Base-by-base conservation (phyloP, 805 yeast species). In the Candida coleopterorum region DNA sequence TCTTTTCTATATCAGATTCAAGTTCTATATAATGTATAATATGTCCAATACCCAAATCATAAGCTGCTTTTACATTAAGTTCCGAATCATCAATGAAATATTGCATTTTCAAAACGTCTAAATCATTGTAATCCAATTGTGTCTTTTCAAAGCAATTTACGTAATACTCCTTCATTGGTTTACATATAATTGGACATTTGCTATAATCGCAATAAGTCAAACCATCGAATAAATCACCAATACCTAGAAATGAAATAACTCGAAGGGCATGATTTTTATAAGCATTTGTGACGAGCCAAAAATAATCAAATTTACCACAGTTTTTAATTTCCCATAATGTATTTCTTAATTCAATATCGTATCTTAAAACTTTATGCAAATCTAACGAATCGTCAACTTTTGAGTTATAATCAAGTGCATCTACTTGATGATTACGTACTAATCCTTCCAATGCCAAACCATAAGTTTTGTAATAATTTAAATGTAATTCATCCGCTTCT, bases 281-380 rank as follows among this genome's bases (percentile, higher is more conserved):
- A 2, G 98, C 97, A 56, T 90, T 90, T 4, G 98, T 90, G 52
- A 87, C 84, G 29, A 93, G 71, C 98, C 98, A 90, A 44, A 90
- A 64, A 51, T 80, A 71, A 49, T 79, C 81, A 39, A 81, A 77
- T 44, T 77, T 74, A n/a, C 60, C 53, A 9, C 57, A 38, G 23
- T 55, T 48, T 40, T 58, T 68, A 46, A 84, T 46, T 8, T 60
- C 49, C 3, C 72, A 38, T 29, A 84, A 59, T 71, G 77, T 60
- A 18, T 70, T 58, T 42, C 89, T 66, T 38, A 81, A 61, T 26
- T 61, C 55, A 4, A 57, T 58, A 47, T 82, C 77, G 30, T 89
- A 94, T 34, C 65, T 58, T 38, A 90, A 68, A n/a, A 88, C 81
- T 35, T 74, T 65, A 41, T 86, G 89, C 51, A 90, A 70, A 7